Evolutionary conservation across 2,329 filamentous ascomycete genomes (phyloP).

Genomic region (Seiridium unicorne): DNA sequence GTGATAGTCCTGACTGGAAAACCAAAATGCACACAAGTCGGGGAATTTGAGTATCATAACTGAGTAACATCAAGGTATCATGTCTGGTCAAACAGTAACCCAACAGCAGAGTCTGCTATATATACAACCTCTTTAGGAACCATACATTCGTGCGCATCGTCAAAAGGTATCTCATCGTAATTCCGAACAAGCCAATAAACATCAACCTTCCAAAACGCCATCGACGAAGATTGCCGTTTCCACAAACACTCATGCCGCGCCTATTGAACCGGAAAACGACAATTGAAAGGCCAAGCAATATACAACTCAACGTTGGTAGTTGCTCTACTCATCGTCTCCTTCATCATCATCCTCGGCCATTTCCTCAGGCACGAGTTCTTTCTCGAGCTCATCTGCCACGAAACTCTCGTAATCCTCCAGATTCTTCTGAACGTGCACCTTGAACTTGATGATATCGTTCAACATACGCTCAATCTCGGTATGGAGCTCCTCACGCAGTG

Average conservation of each 20-base stretch:
- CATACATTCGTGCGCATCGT: neutral
- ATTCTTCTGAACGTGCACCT: constrained; percentile 91
- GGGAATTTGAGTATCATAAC: no score
- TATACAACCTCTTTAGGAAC: neutral
- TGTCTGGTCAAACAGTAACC: no score
- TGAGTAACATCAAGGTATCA: no score
- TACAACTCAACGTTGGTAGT: neutral
- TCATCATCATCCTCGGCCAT: constrained; percentile 12
- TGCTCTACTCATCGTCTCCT: constrained; percentile 2
- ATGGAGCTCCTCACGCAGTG: constrained; percentile 93
- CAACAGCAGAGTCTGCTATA: neutral
- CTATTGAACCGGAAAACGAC: no score
- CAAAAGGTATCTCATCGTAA: constrained; percentile 3
- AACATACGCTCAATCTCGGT: constrained; percentile 94
- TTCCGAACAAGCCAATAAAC: neutral
- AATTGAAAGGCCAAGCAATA: no score
- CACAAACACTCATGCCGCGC: no score
- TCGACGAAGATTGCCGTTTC: neutral
- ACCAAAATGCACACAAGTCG: no score
- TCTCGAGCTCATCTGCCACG: constrained; percentile 89
- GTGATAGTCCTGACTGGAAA: no score
- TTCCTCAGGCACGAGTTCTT: constrained; percentile 70
- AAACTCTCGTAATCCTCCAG: constrained; percentile 94
- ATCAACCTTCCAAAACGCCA: neutral
- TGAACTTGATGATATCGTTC: constrained; percentile 98